Evolutionary conservation across 768 basidiomycete genomes (phyloP), one percentile per base, ranked within the genome.

Genomic region (Mycena olivaceomarginata): DNA sequence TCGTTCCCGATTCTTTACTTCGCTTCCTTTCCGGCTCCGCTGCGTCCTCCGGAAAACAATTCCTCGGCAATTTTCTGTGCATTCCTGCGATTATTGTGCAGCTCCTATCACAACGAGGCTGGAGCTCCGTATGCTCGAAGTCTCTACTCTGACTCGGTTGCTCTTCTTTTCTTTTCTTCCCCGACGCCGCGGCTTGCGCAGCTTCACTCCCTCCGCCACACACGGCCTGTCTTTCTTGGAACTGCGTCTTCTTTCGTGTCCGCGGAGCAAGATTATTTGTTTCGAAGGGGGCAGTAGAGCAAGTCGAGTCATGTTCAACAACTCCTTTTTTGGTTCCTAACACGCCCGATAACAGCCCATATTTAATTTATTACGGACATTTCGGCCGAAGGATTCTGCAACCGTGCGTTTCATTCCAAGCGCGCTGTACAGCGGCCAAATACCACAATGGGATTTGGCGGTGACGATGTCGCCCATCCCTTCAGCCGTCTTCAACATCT

Each of bases 1-100:
- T 59, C 68, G 68, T 70, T 70, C 41, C 68, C 56, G 68, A 16
- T 15, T 48, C 39, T 56, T 56, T 45, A 43, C n/a, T 15, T 60
- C n/a, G 63, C n/a, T 15, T 60, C n/a, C 39, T 12, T 31, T 57
- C 25, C n/a, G 53, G n/a, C n/a, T 20, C 53, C 7, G n/a, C 53
- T 0, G 53, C n/a, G 2, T 53, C 20, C 18, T 45, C 15, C 15
- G 43, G 8, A 45, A 20, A 53, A n/a, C 16, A 48, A 48, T 53
- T 53, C 18, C 53, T n/a, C n/a, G 20, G 9, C 53, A 51, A 46
- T 20, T 20, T 22, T 22, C n/a, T 20, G 8, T 18, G 53, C 56
- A 25, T 8, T 22, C 9, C 9, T 9, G 25, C n/a, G 43, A 10
- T 45, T 45, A 18, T 16, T n/a, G 53, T 53, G 53, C 53, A 53